phyloP scores from a whole-genome alignment of 176 grass and related monocot genomes.

The Elaeis guineensis region DNA sequence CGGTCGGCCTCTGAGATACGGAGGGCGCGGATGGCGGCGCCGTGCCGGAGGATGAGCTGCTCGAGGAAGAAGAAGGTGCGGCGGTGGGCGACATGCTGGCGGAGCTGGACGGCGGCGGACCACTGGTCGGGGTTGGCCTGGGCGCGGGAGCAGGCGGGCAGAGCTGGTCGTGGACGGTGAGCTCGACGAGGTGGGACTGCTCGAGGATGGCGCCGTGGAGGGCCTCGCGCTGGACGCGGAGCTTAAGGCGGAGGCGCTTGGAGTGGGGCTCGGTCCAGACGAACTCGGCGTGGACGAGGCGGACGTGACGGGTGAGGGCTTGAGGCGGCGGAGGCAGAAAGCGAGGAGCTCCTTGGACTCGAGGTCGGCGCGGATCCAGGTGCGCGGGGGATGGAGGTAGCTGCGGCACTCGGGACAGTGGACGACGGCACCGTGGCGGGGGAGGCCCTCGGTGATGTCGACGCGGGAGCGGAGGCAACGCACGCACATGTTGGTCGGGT shows the following conservation, averaged over 20 bases:
- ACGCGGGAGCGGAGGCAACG: conserved; percentile 63
- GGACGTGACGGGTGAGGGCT: conserved; percentile 52
- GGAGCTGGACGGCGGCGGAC: conserved; percentile 66
- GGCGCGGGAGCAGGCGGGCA: conserved; percentile 51
- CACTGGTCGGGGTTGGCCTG: conserved; percentile 83
- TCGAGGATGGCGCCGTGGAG: conserved; percentile 66
- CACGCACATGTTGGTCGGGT: conserved; percentile 92
- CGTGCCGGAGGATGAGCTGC: conserved; percentile 87
- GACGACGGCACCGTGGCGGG: conserved; percentile 41
- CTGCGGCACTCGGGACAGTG: conserved; percentile 59
- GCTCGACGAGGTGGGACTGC: conserved; percentile 67
- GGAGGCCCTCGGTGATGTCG: conserved; percentile 71
- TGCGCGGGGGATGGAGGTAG: conserved; percentile 55
- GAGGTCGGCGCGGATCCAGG: conserved; percentile 45
- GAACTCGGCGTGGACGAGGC: conserved; percentile 73
- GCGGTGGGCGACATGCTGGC: conserved; percentile 72
- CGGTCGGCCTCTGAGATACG: conserved; percentile 40
- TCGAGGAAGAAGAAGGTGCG: conserved; percentile 91
- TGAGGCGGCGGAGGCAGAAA: conserved; percentile 72
- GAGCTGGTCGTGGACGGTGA: conserved; percentile 77
- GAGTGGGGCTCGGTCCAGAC: conserved; percentile 94
- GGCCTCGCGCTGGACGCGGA: conserved; percentile 79
- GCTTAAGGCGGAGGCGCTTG: conserved; percentile 86
- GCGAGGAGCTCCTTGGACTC: conserved; percentile 79
- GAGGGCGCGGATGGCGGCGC: conserved; percentile 46